Percentiles rank a stretch among this genome's conserved stretches.
Conservation (phyloP, 768 basidiomycete genomes). For the Trametes maxima region DNA sequence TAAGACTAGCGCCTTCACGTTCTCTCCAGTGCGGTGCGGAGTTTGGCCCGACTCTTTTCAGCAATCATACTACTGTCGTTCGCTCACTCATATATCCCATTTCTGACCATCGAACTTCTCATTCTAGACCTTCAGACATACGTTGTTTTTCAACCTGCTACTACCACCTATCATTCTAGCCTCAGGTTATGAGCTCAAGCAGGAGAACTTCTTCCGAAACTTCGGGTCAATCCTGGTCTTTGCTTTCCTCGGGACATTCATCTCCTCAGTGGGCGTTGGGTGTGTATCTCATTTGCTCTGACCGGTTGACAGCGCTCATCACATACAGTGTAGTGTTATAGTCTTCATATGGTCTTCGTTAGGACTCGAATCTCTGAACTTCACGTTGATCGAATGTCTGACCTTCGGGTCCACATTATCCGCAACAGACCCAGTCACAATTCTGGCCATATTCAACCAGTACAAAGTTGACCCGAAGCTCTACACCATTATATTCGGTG, state of each 20-base stretch:
- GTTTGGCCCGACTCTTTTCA: no score
- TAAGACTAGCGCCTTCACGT: no score
- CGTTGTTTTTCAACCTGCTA: conserved; percentile 97
- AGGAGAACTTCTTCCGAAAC: conserved; percentile 99
- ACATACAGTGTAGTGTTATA: conserved; percentile 71
- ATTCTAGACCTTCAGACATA: conserved; percentile 89
- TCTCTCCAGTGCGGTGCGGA: no score
- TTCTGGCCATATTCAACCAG: conserved; percentile 97
- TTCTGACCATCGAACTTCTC: neutral
- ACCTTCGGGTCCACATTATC: conserved; percentile 96
- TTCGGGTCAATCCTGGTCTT: conserved; percentile 95
- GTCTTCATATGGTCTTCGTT: conserved; percentile 95
- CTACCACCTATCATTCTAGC: conserved; percentile 98
- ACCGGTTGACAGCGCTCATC: conserved; percentile 39
- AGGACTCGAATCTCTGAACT: conserved; percentile 84
- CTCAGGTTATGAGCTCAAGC: conserved; percentile 96
- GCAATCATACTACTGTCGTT: no score
- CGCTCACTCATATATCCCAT: no score
- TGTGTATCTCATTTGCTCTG: conserved; percentile 44
- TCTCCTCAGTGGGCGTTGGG: conserved; percentile 96
- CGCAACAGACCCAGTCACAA: conserved; percentile 97
- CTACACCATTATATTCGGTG: conserved; percentile 96
- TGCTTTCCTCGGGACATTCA: conserved; percentile 94
- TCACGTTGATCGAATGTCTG: conserved; percentile 90
- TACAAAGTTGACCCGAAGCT: conserved; percentile 99